Percentiles rank a stretch among this genome's conserved stretches.
Evolutionary conservation across 345 rosid genomes (phyloP).

Genomic region (Moricandia arvensis): DNA sequence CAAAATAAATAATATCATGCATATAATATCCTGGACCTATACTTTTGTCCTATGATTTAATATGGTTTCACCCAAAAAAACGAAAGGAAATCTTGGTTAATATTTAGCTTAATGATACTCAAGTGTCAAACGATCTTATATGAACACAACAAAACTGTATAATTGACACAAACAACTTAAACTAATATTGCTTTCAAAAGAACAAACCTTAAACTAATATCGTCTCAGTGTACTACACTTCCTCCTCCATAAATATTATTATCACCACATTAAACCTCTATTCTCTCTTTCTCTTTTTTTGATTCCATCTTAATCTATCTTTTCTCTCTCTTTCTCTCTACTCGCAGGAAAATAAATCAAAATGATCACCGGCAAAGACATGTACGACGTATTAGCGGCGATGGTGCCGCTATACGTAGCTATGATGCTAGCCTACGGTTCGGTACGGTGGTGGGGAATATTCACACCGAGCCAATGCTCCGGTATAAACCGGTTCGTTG

Average conservation of each 20-base stretch:
- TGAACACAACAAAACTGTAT: not conserved
- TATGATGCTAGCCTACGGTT: conserved; percentile 85
- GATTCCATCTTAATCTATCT: not conserved
- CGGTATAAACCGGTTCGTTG: conserved; percentile 84
- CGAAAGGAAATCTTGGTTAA: not conserved
- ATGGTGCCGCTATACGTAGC: conserved; percentile 85
- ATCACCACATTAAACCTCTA: not conserved
- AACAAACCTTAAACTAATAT: not conserved
- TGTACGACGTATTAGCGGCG: conserved; percentile 80
- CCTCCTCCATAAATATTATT: conserved; percentile 29
- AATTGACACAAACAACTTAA: not conserved
- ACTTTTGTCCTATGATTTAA: not conserved
- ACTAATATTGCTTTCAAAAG: not conserved
- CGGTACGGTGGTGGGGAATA: conserved; percentile 91
- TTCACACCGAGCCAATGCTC: conserved; percentile 86
- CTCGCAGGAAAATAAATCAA: conserved; percentile 13
- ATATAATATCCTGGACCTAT: not conserved
- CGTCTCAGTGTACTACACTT: conserved; percentile 15
- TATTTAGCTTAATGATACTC: not conserved
- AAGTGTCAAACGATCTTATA: conserved; percentile 10
- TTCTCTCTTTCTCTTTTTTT: conserved; percentile 1
- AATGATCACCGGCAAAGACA: conserved; percentile 73
- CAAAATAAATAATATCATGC: not conserved
- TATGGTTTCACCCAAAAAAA: not conserved
- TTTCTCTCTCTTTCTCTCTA: conserved; percentile 15